Evolutionary conservation across 257 asterid genomes (phyloP).

Genomic region (Ligustrum vulgare): DNA sequence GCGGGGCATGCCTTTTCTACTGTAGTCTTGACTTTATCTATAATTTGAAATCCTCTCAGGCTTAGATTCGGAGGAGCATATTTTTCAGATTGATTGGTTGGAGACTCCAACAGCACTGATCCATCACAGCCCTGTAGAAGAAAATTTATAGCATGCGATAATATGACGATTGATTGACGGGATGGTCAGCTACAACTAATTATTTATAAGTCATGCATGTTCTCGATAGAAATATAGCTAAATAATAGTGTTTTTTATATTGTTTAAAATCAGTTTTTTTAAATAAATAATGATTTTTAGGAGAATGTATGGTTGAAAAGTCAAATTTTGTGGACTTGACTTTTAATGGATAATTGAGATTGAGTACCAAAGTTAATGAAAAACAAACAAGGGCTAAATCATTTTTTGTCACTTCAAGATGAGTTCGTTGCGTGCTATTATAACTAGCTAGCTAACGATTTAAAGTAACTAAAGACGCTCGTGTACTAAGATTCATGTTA

Average conservation of each 20-base stretch:
- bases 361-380: too few relatives aligned
- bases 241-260: too few relatives aligned
- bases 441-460: neutral
- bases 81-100: constrained; percentile 42
- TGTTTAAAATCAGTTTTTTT: too few relatives aligned
- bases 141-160: neutral
- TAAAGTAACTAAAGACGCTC: neutral
- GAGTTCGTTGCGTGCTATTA: neutral
- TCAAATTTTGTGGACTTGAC: too few relatives aligned
- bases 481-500: neutral
- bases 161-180: too few relatives aligned
- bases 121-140: constrained; percentile 53
- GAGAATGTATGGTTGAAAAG: too few relatives aligned
- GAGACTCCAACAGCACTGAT: constrained; percentile 46
- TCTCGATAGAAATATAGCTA: too few relatives aligned
- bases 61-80: constrained; percentile 44
- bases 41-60: constrained; percentile 45
- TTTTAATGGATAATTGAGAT: too few relatives aligned
- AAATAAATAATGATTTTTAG: too few relatives aligned
- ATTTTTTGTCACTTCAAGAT: neutral
- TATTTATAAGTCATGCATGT: too few relatives aligned
- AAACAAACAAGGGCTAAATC: too few relatives aligned
- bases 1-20: constrained; percentile 50
- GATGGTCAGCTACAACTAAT: too few relatives aligned
- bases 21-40: constrained; percentile 48